phyloP scores from a whole-genome alignment of 768 basidiomycete species.

The Leucocoprinus leucothites region DNA sequence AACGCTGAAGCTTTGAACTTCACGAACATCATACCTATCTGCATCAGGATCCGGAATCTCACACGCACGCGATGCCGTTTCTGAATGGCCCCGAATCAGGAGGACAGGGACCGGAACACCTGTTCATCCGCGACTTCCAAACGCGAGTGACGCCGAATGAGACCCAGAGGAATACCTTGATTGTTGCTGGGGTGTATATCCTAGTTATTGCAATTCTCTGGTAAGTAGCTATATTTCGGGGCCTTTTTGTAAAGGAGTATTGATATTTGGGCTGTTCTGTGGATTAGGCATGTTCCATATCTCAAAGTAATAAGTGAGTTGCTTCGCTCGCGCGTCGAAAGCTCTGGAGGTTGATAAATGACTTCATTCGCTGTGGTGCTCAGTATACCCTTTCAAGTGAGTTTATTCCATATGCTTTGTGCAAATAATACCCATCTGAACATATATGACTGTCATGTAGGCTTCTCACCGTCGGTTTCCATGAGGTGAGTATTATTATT shows the following conservation, averaged over 20 bases:
- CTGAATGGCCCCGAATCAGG: slow-evolving; percentile 12
- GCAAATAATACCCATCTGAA: not conserved
- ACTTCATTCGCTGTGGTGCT: not conserved
- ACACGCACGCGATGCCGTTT: slow-evolving; percentile 19
- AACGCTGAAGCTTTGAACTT: not conserved
- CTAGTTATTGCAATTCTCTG: slow-evolving; percentile 77
- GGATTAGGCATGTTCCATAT: slow-evolving; percentile 70
- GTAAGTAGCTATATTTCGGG: slow-evolving; percentile 34
- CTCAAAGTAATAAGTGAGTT: slow-evolving; percentile 71
- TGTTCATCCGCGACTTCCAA: slow-evolving; percentile 38
- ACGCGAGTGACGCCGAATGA: slow-evolving; percentile 56
- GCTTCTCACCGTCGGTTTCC: slow-evolving; percentile 83
- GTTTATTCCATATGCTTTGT: slow-evolving; percentile 20
- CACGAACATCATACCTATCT: not conserved
- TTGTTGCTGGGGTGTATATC: slow-evolving; percentile 76
- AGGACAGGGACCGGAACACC: slow-evolving; percentile 16
- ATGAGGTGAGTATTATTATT: slow-evolving; percentile 54
- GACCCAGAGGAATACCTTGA: slow-evolving; percentile 74
- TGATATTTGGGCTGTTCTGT: not conserved
- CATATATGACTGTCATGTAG: slow-evolving; percentile 30
- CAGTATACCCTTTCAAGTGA: slow-evolving; percentile 92
- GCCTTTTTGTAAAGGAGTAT: slow-evolving; percentile 1
- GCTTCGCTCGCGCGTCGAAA: not conserved
- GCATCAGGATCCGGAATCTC: not conserved
- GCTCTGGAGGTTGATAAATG: not conserved